These are phyloP conservation scores for Gamsiella multidivaricata DNA, from an alignment of 192 early-diverging fungal genomes.

Conservation along the genomic window DNA sequence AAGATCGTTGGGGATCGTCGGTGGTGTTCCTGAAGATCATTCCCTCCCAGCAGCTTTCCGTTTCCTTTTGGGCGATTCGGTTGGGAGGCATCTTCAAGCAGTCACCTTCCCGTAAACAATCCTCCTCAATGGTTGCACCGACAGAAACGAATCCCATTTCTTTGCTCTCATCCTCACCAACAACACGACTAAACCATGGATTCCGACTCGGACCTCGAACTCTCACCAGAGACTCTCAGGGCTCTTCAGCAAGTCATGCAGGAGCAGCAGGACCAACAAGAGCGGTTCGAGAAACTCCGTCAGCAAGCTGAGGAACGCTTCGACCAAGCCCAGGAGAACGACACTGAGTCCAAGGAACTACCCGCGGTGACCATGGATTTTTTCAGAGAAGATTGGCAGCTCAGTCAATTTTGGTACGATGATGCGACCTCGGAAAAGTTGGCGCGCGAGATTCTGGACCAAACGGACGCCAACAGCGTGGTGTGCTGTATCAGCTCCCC, in stretches of 20 bases:
- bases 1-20: no score
- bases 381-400: conserved; percentile 87
- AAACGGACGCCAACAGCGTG: conserved; percentile 45
- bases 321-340: conserved; percentile 51
- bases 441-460: conserved; percentile 49
- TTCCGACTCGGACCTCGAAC: conserved; percentile 40
- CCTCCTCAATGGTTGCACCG: no score
- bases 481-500: conserved; percentile 73
- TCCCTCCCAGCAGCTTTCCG: no score
- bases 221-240: conserved; percentile 64
- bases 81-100: no score
- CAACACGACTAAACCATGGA: background rate
- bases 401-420: conserved; percentile 66
- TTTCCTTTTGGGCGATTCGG: no score
- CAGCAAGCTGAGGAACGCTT: conserved; percentile 61
- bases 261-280: conserved; percentile 73
- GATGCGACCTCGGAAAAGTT: conserved; percentile 54
- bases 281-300: conserved; percentile 70
- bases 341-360: conserved; percentile 23
- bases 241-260: conserved; percentile 71
- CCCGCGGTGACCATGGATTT: conserved; percentile 65
- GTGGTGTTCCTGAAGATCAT: no score
- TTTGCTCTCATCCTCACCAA: no score
- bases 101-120: background rate
- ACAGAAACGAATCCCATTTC: background rate